Evolutionary conservation across 768 basidiomycete species (phyloP).

Genomic region (Phlegmacium glaucopus): DNA sequence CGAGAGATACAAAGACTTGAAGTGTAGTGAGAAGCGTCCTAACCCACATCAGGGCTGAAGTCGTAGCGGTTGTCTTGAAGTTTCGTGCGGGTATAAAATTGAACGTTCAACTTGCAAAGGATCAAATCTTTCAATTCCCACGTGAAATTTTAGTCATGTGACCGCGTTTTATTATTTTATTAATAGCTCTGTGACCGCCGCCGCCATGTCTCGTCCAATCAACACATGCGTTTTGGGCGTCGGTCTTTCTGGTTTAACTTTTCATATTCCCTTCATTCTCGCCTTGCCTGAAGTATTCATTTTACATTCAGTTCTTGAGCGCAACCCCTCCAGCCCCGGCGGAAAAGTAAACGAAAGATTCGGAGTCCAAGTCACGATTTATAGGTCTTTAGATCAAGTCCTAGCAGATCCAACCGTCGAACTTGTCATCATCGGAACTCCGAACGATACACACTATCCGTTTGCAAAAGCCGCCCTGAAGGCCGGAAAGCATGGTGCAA

Average conservation of each 20-base stretch:
- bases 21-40: constrained; percentile 22
- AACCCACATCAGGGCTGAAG: constrained; percentile 19
- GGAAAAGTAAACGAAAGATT: constrained; percentile 68
- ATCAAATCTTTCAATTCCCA: not conserved
- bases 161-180: no score
- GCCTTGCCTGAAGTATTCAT: constrained; percentile 67
- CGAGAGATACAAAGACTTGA: constrained; percentile 21
- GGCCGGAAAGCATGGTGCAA: constrained; percentile 70
- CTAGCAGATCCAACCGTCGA: constrained; percentile 63
- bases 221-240: constrained; percentile 72
- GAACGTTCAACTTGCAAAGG: constrained; percentile 16
- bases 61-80: constrained; percentile 9
- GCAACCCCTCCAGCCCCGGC: constrained; percentile 57
- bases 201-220: constrained; percentile 45
- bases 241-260: constrained; percentile 72
- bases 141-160: constrained; percentile 4
- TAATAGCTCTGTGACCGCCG: not conserved
- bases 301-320: constrained; percentile 72
- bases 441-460: constrained; percentile 69
- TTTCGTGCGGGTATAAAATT: constrained; percentile 9
- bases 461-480: constrained; percentile 63
- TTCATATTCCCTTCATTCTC: constrained; percentile 79
- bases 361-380: constrained; percentile 53
- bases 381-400: constrained; percentile 58
- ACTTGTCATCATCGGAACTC: constrained; percentile 65